These are phyloP conservation scores for Fraxinus greggii DNA, from an alignment of 305 asterid genomes.

Conservation along the genomic window DNA sequence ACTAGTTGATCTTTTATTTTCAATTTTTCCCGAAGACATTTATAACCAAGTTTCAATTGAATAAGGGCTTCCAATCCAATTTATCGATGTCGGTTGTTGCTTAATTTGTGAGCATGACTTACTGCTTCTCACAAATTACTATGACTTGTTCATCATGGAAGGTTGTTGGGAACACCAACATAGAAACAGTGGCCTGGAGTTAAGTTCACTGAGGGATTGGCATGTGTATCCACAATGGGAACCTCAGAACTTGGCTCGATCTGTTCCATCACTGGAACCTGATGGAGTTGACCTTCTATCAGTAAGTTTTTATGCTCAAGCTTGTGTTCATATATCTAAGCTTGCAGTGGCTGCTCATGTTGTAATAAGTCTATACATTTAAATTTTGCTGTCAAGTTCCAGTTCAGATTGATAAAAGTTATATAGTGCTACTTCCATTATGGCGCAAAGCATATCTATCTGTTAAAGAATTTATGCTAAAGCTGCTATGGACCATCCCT, in stretches of 20 bases:
- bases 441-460: neutral
- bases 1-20: neutral
- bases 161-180: constrained; percentile 88
- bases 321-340: neutral
- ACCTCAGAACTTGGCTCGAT: constrained; percentile 72
- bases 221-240: constrained; percentile 95
- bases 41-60: neutral
- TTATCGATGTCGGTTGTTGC: neutral
- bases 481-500: constrained; percentile 89
- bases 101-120: neutral
- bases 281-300: constrained; percentile 81
- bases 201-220: constrained; percentile 71
- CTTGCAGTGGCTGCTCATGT: neutral
- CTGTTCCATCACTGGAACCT: constrained; percentile 73
- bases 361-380: neutral
- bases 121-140: neutral
- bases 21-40: neutral
- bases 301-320: constrained; percentile 35
- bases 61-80: neutral
- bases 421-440: neutral
- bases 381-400: neutral
- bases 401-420: neutral
- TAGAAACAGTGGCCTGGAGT: constrained; percentile 92
- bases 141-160: constrained; percentile 18
- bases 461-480: constrained; percentile 79